Conservation (phyloP, 495 filamentous ascomycete species). For the Neurospora africana region DNA sequence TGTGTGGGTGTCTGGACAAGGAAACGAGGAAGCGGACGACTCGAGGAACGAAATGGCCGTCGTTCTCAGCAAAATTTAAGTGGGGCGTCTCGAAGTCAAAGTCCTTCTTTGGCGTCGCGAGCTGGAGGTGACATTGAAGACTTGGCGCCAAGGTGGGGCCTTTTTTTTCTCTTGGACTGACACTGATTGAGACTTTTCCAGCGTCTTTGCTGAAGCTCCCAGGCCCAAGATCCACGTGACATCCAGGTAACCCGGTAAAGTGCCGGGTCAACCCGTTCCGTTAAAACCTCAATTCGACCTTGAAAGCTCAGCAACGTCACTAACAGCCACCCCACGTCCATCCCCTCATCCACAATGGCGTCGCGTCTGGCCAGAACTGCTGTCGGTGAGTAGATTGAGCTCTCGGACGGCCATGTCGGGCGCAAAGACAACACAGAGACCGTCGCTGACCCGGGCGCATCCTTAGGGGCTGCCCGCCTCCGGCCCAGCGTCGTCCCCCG, state of each 20-base stretch:
- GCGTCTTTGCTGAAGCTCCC: neutral
- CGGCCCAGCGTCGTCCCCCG: constrained; percentile 62
- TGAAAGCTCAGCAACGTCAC: constrained; percentile 29
- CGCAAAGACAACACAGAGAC: constrained; percentile 1
- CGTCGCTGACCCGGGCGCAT: constrained; percentile 1
- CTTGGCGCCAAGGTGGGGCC: neutral
- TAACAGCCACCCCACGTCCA: constrained; percentile 25
- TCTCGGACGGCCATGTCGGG: neutral
- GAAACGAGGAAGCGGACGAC: neutral
- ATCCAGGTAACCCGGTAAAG: constrained; percentile 14
- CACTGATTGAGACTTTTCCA: neutral
- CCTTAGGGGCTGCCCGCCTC: constrained; percentile 75
- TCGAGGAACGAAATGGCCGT: neutral
- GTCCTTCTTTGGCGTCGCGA: neutral
- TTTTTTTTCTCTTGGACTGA: neutral
- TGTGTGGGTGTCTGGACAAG: neutral
- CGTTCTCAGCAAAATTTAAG: constrained; percentile 16
- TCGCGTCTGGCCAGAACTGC: constrained; percentile 87
- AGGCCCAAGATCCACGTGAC: constrained; percentile 19
- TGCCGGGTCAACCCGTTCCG: constrained; percentile 24
- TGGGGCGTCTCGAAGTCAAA: constrained; percentile 9
- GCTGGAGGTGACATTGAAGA: neutral
- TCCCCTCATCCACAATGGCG: constrained; percentile 69
- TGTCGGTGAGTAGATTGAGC: constrained; percentile 57
- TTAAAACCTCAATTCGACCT: constrained; percentile 43